Percentiles rank a stretch among this genome's conserved stretches.
These are phyloP conservation scores for Fusarium sp. DNA, from an alignment of 2,329 filamentous ascomycete species.

Conservation along the genomic window DNA sequence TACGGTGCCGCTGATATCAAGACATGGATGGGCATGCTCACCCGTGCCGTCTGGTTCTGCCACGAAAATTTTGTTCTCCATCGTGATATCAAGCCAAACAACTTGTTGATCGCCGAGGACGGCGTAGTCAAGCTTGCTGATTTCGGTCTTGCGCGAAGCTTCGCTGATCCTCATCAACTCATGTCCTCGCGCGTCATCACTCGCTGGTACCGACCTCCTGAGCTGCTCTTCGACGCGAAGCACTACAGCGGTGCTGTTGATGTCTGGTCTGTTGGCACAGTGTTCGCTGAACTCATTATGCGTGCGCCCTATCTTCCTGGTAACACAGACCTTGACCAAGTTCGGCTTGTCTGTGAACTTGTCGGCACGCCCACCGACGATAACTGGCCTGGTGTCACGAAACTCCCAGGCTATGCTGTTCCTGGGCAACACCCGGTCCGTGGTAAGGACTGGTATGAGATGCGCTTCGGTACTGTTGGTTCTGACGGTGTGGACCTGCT, in stretches of 20 bases:
- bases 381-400: constrained; percentile 91
- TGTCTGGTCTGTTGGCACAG: constrained; percentile 91
- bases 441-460: constrained; percentile 76
- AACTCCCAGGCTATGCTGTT: constrained; percentile 81
- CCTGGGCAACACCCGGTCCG: constrained; percentile 70
- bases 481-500: constrained; percentile 86
- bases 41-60: constrained; percentile 92
- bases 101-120: constrained; percentile 91
- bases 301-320: constrained; percentile 85
- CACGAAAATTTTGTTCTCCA: constrained; percentile 94
- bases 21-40: constrained; percentile 98
- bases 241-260: constrained; percentile 94
- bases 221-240: constrained; percentile 88
- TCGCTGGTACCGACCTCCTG: constrained; percentile 93
- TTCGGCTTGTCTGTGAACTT: constrained; percentile 82
- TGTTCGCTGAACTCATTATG: constrained; percentile 90
- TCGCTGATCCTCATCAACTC: constrained; percentile 84
- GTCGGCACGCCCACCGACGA: constrained; percentile 93
- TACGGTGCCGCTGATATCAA: constrained; percentile 94
- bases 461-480: constrained; percentile 82
- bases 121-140: constrained; percentile 96
- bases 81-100: constrained; percentile 99
- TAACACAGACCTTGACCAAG: constrained; percentile 85
- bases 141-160: constrained; percentile 92
- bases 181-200: constrained; percentile 98